Evolutionary conservation across 2,329 filamentous ascomycete genomes (phyloP).

Genomic region (Ceratocystis cubensis): DNA sequence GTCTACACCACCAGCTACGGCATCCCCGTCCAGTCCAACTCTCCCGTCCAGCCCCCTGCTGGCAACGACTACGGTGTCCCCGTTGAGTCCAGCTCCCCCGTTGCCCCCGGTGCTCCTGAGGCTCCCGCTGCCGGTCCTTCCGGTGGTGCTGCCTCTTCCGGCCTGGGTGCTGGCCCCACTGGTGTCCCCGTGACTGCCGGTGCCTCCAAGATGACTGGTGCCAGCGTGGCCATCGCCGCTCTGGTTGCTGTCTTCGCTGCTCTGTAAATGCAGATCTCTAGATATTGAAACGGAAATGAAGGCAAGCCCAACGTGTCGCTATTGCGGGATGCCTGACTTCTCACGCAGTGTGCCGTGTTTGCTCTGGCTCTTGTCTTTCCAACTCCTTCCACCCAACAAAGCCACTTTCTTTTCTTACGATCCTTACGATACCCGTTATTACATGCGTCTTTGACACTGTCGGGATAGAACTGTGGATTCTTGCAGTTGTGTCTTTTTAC

Average conservation of each 20-base stretch:
- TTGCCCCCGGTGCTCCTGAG: constrained; percentile 20
- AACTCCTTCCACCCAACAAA: not conserved
- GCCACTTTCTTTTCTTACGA: constrained; percentile 20
- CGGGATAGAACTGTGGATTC: constrained; percentile 4
- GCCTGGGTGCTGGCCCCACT: constrained; percentile 13
- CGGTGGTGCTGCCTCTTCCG: constrained; percentile 20
- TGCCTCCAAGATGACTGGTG: constrained; percentile 17
- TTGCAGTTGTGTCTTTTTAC: constrained; percentile 5
- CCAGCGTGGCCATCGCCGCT: constrained; percentile 9
- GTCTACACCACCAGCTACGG: constrained; percentile 9
- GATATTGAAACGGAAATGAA: constrained; percentile 4
- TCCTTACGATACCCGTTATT: constrained; percentile 21
- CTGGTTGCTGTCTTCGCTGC: constrained; percentile 15
- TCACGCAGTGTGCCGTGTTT: not conserved
- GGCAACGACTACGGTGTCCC: constrained; percentile 8
- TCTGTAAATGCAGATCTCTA: constrained; percentile 16
- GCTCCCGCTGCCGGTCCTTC: constrained; percentile 13
- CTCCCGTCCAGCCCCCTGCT: constrained; percentile 5
- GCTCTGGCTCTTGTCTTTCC: not conserved
- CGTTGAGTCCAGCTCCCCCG: constrained; percentile 23
- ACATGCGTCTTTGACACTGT: constrained; percentile 13
- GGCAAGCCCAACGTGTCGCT: not conserved
- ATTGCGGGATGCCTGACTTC: constrained; percentile 1
- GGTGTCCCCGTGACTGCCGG: constrained; percentile 19
- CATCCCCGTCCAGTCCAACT: constrained; percentile 12